A percentile compares a stretch with the other conserved stretches of the same genome.
phyloP scores from a whole-genome alignment of 805 yeast genomes.

The Schizosaccharomyces osmophilus region DNA sequence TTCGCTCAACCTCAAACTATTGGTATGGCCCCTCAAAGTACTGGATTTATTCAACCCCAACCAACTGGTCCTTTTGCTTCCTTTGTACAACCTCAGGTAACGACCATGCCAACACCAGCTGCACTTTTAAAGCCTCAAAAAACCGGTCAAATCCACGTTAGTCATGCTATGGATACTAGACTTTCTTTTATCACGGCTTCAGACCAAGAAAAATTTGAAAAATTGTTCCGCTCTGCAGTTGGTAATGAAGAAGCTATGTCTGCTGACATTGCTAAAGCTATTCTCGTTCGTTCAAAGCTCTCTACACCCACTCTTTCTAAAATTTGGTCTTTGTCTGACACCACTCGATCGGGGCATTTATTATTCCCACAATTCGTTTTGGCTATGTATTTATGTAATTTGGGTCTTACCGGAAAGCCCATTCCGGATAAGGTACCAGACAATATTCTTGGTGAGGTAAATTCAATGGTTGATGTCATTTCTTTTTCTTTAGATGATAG shows the following conservation, averaged over 20 bases:
- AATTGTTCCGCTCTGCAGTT: slow-evolving; percentile 58
- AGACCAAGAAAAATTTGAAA: slow-evolving; percentile 73
- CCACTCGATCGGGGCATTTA: slow-evolving; percentile 60
- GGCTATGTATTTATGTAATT: slow-evolving; percentile 66
- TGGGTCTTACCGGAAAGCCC: slow-evolving; percentile 51
- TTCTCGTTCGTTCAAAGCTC: slow-evolving; percentile 57
- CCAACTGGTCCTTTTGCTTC: slow-evolving; percentile 1
- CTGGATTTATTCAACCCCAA: neutral
- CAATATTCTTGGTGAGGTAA: slow-evolving; percentile 57
- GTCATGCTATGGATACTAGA: slow-evolving; percentile 19
- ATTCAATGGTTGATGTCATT: slow-evolving; percentile 72
- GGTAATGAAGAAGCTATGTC: slow-evolving; percentile 30
- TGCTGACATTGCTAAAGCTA: slow-evolving; percentile 46
- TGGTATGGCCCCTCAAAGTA: neutral
- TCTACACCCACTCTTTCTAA: slow-evolving; percentile 52
- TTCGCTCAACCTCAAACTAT: neutral
- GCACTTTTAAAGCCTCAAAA: slow-evolving; percentile 1
- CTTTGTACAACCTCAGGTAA: neutral
- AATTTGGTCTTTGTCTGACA: slow-evolving; percentile 74
- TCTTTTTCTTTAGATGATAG: slow-evolving; percentile 50
- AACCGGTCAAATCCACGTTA: neutral
- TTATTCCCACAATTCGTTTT: slow-evolving; percentile 86
- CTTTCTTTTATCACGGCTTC: slow-evolving; percentile 61
- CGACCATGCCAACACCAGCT: neutral
- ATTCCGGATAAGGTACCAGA: slow-evolving; percentile 52